Conservation (phyloP, 257 asterid species). For the Nicotiana obtusifolia region DNA sequence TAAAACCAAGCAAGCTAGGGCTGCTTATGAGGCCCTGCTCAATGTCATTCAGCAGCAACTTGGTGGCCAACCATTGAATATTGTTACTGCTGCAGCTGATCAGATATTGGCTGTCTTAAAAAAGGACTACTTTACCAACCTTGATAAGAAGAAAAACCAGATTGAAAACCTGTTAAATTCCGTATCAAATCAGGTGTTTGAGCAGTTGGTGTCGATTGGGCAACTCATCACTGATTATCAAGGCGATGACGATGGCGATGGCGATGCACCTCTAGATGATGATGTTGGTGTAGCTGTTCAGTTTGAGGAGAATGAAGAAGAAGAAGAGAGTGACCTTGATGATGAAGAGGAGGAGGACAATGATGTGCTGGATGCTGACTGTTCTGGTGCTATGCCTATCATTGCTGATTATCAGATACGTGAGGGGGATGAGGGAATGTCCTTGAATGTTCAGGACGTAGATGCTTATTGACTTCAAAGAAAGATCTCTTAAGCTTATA, state of each 20-base stretch:
- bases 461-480: slow-evolving; percentile 47
- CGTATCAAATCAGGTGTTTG: slow-evolving; percentile 20
- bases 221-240: slow-evolving; percentile 31
- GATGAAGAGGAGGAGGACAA: slow-evolving; percentile 40
- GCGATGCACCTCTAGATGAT: slow-evolving; percentile 30
- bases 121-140: slow-evolving; percentile 22
- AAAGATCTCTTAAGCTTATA: slow-evolving; percentile 41
- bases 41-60: slow-evolving; percentile 31
- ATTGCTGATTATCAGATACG: slow-evolving; percentile 36
- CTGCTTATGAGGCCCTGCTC: slow-evolving; percentile 41
- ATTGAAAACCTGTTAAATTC: slow-evolving; percentile 35
- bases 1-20: slow-evolving; percentile 35
- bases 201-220: slow-evolving; percentile 23
- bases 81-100: slow-evolving; percentile 39
- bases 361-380: slow-evolving; percentile 23
- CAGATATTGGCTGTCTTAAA: slow-evolving; percentile 37
- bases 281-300: slow-evolving; percentile 45
- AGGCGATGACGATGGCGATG: background rate
- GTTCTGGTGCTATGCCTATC: slow-evolving; percentile 33
- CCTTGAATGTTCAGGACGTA: slow-evolving; percentile 43
- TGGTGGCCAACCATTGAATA: slow-evolving; percentile 38
- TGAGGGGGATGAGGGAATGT: slow-evolving; percentile 28
- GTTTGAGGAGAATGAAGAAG: slow-evolving; percentile 45
- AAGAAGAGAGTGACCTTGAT: slow-evolving; percentile 39
- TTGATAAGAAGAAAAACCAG: slow-evolving; percentile 28